These are phyloP conservation scores for Tetrahymena borealis DNA, from an alignment of 73 alveolate genomes.

Conservation along the genomic window DNA sequence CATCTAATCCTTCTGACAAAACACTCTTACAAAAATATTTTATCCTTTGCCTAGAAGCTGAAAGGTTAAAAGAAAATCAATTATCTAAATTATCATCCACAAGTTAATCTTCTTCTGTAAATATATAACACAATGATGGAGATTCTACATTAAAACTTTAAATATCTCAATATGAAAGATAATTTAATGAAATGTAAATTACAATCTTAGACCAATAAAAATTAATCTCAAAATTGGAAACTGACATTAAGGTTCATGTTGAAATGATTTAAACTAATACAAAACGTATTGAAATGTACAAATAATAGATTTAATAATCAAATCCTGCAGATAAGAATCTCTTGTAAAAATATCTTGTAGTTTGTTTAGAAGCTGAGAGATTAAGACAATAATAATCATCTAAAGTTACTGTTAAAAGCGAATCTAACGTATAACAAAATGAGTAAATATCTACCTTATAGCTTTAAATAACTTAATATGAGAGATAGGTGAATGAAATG, in stretches of 20 bases:
- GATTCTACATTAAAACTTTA: background rate
- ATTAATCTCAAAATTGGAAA: background rate
- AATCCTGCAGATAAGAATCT: background rate
- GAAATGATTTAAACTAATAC: background rate
- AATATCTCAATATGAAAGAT: background rate
- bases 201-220: background rate
- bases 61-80: no score
- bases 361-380: background rate
- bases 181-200: background rate
- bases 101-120: no score
- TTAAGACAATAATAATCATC: background rate
- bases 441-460: no score
- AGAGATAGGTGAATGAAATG: no score
- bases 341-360: background rate
- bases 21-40: no score
- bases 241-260: background rate
- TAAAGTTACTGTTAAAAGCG: background rate
- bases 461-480: no score
- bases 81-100: no score
- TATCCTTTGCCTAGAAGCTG: no score
- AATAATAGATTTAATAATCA: background rate
- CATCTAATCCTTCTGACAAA: no score
- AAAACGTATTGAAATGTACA: background rate
- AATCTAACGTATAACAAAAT: no score
- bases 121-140: no score